Percentiles rank a stretch among this genome's conserved stretches.
Conservation (phyloP, 495 filamentous ascomycete species). For the Symbiotaphrina buchneri region DNA sequence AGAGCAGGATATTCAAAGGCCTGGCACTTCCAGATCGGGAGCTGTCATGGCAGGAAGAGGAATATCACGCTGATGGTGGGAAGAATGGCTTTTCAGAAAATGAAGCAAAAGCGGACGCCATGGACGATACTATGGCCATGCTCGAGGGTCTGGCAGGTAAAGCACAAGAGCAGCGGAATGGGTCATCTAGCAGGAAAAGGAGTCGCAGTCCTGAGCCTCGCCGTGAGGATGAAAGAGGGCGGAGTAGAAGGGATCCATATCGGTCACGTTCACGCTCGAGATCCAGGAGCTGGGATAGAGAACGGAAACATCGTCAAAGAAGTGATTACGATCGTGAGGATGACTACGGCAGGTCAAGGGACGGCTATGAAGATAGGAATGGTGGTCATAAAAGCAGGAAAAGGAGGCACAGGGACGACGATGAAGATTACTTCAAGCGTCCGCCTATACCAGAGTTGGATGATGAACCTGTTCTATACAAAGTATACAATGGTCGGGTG, state of each 20-base stretch:
- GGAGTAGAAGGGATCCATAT: conserved; percentile 24
- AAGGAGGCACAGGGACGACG: conserved; percentile 20
- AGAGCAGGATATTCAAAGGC: conserved; percentile 69
- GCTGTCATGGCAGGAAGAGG: conserved; percentile 29
- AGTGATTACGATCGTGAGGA: conserved; percentile 31
- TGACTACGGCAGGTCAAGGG: conserved; percentile 30
- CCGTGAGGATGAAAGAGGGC: conserved; percentile 20
- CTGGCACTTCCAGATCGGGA: conserved; percentile 72
- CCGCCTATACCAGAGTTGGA: conserved; percentile 64
- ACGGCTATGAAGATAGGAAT: conserved; percentile 13
- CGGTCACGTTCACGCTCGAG: conserved; percentile 25
- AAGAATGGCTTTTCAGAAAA: conserved; percentile 9
- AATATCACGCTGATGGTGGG: conserved; percentile 3
- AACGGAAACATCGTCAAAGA: conserved; percentile 19
- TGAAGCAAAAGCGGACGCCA: conserved; percentile 28
- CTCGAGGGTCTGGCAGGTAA: conserved; percentile 72
- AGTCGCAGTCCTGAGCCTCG: conserved; percentile 50
- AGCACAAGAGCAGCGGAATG: conserved; percentile 19
- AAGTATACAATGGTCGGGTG: conserved; percentile 75
- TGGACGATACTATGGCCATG: conserved; percentile 87
- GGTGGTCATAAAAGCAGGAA: conserved; percentile 14
- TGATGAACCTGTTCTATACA: conserved; percentile 59
- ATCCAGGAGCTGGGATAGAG: conserved; percentile 24
- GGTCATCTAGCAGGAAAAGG: conserved; percentile 31
- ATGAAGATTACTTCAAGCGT: conserved; percentile 40